phyloP scores from a whole-genome alignment of 306 rosid species.

The Casuarina glauca region DNA sequence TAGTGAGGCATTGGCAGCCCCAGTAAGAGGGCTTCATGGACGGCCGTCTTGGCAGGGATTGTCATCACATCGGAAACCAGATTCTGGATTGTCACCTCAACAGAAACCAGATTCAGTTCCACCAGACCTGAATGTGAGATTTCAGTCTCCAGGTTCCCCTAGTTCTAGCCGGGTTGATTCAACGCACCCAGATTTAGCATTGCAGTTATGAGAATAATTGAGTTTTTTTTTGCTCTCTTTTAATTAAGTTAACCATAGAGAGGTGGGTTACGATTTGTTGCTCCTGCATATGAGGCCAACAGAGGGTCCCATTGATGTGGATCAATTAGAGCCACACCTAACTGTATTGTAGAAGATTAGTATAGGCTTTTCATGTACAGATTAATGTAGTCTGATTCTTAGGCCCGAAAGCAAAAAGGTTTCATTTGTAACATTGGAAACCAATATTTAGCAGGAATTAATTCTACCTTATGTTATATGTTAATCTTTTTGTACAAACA shows the following conservation, averaged over 20 bases:
- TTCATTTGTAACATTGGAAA: constrained; percentile 35
- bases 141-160: constrained; percentile 67
- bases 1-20: constrained; percentile 23
- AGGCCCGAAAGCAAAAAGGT: constrained; percentile 34
- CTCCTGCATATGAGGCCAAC: constrained; percentile 30
- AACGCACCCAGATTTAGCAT: constrained; percentile 60
- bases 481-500: neutral
- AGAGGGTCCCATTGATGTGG: constrained; percentile 20
- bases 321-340: constrained; percentile 30
- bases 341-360: constrained; percentile 47
- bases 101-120: constrained; percentile 53
- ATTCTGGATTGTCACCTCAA: constrained; percentile 30
- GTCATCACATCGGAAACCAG: constrained; percentile 25
- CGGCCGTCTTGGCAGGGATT: constrained; percentile 38
- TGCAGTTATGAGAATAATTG: constrained; percentile 59
- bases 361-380: constrained; percentile 43
- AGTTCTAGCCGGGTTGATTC: constrained; percentile 58
- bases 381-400: constrained; percentile 42
- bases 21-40: constrained; percentile 23
- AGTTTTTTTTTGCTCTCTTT: constrained; percentile 20
- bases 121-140: constrained; percentile 58
- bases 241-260: constrained; percentile 51
- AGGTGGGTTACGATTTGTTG: constrained; percentile 41
- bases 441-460: constrained; percentile 18
- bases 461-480: constrained; percentile 18